Base-by-base conservation (phyloP, 169 alveolate genomes). In the Pseudocohnilembus persalinus region DNA sequence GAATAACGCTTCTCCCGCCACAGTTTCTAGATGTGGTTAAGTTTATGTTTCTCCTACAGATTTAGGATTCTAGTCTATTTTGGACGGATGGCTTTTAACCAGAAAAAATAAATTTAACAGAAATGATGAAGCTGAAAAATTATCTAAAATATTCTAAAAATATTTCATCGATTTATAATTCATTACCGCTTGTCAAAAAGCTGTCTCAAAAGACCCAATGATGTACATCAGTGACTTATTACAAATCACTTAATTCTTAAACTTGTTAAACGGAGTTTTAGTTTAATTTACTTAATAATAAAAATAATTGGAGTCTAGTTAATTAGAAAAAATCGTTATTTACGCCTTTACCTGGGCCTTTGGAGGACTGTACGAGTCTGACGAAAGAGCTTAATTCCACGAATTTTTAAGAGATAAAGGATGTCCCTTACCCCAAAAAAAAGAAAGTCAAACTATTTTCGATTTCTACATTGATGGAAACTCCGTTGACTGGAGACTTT, bases 11-110 rank as follows among this genome's bases (percentile, higher is more conserved):
- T 97, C 99, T 63, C 98, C 98, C 27, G 99, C 99, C 35, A 97
- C 99, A n/a, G 98, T 97, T 27, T 94, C 98, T 34, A 91, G 99
- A 73, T 97, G 98, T 78, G 99, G 99, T 87, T 96, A 97, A 90
- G 98, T 98, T 88, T 98, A 93, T 91, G 96, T 98, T 34, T 93
- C 98, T 4, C 97, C 97, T 75, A 89, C 97, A 80, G 99, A 97
- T 92, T 89, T 97, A 29, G 97, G 98, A 0, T 98, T 98, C 98
- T 95, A 94, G 80, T 99, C 99, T 31, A 92, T 97, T 84, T 85
- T 96, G 63, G 95, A 90, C 72, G 93, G 98, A 74, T 98, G 99
- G 99, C 86, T 96, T 76, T 84, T 87, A 81, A 92, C 88, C 74
- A 95, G 98, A 74, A 85, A 79, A 82, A 85, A 78, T 63, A 92